phyloP scores from a whole-genome alignment of 2,329 filamentous ascomycete genomes.

The Aspergillus fijiensis region DNA sequence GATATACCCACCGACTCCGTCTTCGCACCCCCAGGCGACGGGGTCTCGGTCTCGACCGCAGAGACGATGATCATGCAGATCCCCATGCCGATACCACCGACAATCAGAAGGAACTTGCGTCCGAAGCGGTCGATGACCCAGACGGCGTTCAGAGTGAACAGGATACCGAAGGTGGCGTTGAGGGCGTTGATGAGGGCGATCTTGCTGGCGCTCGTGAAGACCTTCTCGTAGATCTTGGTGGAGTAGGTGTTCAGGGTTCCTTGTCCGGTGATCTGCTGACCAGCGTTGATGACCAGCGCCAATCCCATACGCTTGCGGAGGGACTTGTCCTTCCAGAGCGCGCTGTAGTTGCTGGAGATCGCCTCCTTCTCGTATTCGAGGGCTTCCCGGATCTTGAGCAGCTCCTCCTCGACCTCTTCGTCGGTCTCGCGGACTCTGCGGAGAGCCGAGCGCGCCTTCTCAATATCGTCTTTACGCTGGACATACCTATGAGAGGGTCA shows the following conservation, averaged over 20 bases:
- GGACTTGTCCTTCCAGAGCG: constrained; percentile 69
- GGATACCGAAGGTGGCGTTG: constrained; percentile 69
- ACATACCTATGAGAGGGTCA: constrained; percentile 41
- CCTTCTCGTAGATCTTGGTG: constrained; percentile 71
- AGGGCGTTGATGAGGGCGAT: constrained; percentile 73
- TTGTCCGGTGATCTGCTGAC: constrained; percentile 71
- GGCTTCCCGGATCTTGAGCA: constrained; percentile 64
- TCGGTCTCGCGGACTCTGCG: constrained; percentile 63
- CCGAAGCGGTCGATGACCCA: constrained; percentile 74
- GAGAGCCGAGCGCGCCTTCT: constrained; percentile 60
- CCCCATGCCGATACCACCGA: constrained; percentile 67
- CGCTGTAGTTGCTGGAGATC: constrained; percentile 61
- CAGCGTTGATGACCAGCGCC: constrained; percentile 66
- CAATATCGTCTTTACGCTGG: constrained; percentile 59
- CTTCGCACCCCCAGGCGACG: constrained; percentile 55
- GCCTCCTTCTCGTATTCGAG: constrained; percentile 71
- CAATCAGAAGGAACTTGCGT: constrained; percentile 67
- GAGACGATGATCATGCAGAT: constrained; percentile 68
- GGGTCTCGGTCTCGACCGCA: constrained; percentile 58
- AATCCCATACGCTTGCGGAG: constrained; percentile 66
- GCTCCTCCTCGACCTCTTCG: constrained; percentile 66
- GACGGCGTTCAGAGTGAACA: constrained; percentile 71
- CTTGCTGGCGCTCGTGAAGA: constrained; percentile 58
- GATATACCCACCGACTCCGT: constrained; percentile 61
- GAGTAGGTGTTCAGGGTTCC: constrained; percentile 72